Base-by-base conservation (phyloP, 2,329 filamentous ascomycete species). In the Cladosporium sphaerospermum region DNA sequence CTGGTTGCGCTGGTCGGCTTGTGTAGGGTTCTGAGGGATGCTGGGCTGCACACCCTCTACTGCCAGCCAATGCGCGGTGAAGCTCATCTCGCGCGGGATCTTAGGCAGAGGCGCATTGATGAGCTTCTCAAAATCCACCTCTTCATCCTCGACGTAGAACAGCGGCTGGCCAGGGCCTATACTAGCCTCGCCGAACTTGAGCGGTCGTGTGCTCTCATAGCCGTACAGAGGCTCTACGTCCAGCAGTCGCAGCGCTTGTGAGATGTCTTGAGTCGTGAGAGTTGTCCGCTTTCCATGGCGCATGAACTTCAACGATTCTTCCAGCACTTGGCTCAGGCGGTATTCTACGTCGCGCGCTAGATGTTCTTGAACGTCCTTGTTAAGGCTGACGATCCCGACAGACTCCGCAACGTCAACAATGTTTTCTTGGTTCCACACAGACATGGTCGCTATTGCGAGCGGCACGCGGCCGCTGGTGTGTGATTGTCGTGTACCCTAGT, bases 91-190 rank as follows among this genome's bases (percentile, higher is more conserved):
- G 46, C 92, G 80, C 33, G 93, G 93, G 31, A 99, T 91, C 71
- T 95, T 96, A 23, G 93, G 93, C 60, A 99, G 73, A 4, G 93
- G 89, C 59, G 90, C 90, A 73, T 99, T 99, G 69, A 99, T 96
- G 61, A 99, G 77, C 76, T 97, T 97, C 75, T 99, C 93, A 67
- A 99, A 97, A 71, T 99, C 93, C 52, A 97, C 86, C 75, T 99
- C 93, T 67, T 99, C 93, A 68, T 99, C 93, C 67, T 99, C 93
- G 36, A 99, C 87, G 69, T 99, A 99, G 72, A 92, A 99, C 18
- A 99, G 75, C 50, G 92, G 90, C 71, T 99, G 93, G 9, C 92
- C 91, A 11, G 91, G 90, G 0, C 93, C 93, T 56, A 99, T 76
- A 54, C 88, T 95, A 3, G 93, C 93, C 71, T 99, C 93, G 48